Base-by-base conservation (phyloP, 2,329 filamentous ascomycete genomes). In the Ceratocystis diversiconidia region DNA sequence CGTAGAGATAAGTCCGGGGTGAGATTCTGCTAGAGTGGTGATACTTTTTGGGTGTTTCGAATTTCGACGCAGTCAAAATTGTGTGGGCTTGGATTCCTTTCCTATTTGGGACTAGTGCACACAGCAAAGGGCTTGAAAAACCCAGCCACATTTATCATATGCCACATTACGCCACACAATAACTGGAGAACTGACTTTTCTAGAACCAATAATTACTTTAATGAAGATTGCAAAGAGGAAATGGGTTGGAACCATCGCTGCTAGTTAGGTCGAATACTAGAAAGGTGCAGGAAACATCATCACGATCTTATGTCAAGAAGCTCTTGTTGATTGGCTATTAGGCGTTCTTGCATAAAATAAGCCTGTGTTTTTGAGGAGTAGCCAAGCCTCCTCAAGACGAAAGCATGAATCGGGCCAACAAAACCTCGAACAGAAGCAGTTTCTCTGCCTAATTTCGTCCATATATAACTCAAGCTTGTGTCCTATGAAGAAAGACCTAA, bases 51-150 rank as follows among this genome's bases (percentile, higher is more conserved):
- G 36, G 62, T 50, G 66, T 48, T 65, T 25, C 43, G 62, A 65
- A 65, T 67, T 67, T 67, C 63, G 66, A 57, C 63, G 50, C 22
- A 25, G 63, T 57, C 62, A 25, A 67, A 65, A 65, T 67, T 67
- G 62, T 67, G 66, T 67, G 66, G 63, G 65, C 61, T 62, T 55
- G n/a, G 28, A 55, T 57, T 12, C 41, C 15, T 48, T 67, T 59
- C 66, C 66, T 62, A 57, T 57, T 67, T 57, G 36, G 59, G 66
- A 32, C 63, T 67, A 67, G 63, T 52, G 57, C 66, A 67, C 66
- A 67, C 62, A 67, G 63, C 55, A 60, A 67, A 65, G 66, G 66
- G 62, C 63, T 67, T 67, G 52, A n/a, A 32, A 57, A 57, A 59
- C 44, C 60, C 25, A 36, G 66, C 66, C 66, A 67, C 63, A 67